These are phyloP conservation scores for Lactarius vividus DNA, from an alignment of 768 basidiomycete genomes.

Conservation along the genomic window DNA sequence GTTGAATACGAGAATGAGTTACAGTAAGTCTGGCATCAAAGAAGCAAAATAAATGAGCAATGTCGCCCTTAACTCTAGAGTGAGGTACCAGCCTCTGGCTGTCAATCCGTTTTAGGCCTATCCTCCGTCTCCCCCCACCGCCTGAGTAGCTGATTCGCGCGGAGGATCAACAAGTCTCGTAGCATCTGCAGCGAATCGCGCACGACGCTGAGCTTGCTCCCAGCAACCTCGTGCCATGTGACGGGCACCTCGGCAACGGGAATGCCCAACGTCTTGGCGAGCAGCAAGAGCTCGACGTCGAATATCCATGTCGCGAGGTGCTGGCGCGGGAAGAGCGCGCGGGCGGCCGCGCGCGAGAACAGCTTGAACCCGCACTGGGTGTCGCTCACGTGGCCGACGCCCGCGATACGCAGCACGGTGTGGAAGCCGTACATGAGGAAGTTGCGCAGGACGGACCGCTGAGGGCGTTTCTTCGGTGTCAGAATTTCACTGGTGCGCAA, in stretches of 20 bases:
- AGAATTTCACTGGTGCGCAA: neutral
- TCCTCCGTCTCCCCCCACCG: conserved; percentile 53
- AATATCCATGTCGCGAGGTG: conserved; percentile 95
- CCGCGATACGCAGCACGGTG: conserved; percentile 81
- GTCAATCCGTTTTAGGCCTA: conserved; percentile 20
- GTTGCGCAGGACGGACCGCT: conserved; percentile 89
- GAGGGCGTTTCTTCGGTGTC: conserved; percentile 2
- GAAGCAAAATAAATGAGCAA: neutral
- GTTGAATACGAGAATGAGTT: neutral
- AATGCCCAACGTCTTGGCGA: conserved; percentile 75
- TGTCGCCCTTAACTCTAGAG: neutral
- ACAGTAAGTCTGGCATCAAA: neutral
- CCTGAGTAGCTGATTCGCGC: conserved; percentile 77
- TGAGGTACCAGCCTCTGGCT: neutral
- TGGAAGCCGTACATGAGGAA: conserved; percentile 94
- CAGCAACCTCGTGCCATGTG: conserved; percentile 90
- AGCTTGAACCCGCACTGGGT: conserved; percentile 99
- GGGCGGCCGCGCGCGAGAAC: conserved; percentile 80
- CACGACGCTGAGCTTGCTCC: conserved; percentile 87
- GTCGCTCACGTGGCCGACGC: conserved; percentile 87
- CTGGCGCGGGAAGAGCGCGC: conserved; percentile 79
- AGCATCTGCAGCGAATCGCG: conserved; percentile 88
- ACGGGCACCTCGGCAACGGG: conserved; percentile 86
- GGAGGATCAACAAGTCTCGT: conserved; percentile 76
- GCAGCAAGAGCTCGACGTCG: conserved; percentile 87